Percentiles rank a stretch among this genome's conserved stretches.
Evolutionary conservation across 495 filamentous ascomycete genomes (phyloP).

Genomic region (Parachaetomium inaequale): DNA sequence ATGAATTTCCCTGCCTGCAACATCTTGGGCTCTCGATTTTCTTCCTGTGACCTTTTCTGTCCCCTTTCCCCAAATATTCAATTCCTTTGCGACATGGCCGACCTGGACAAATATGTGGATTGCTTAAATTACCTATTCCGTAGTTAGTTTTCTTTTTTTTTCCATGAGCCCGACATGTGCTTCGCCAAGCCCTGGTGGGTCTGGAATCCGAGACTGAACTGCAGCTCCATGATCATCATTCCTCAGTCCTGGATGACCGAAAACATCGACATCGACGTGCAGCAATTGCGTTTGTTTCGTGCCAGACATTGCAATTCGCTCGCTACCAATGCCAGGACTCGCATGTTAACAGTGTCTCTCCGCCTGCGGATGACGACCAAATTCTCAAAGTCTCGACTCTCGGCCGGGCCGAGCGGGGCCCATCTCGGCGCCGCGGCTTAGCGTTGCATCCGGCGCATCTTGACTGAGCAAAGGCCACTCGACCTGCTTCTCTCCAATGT

Average conservation of each 20-base stretch:
- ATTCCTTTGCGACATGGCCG: neutral
- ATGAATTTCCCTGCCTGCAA: no score
- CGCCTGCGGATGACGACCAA: neutral
- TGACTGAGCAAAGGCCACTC: neutral
- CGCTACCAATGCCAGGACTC: neutral
- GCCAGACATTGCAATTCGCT: neutral
- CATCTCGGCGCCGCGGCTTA: constrained; percentile 2
- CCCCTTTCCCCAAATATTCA: neutral
- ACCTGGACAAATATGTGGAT: neutral
- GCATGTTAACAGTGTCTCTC: neutral
- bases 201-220: no score
- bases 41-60: neutral
- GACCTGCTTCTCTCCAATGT: neutral
- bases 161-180: neutral
- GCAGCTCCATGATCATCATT: neutral
- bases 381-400: neutral
- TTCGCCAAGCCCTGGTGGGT: neutral
- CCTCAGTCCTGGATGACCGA: neutral
- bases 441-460: constrained; percentile 2
- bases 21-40: no score
- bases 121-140: neutral
- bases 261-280: neutral
- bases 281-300: neutral
- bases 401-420: neutral
- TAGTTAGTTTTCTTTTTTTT: neutral